Evolutionary conservation across 2,329 filamentous ascomycete species (phyloP).

Genomic region (Alternaria solani): DNA sequence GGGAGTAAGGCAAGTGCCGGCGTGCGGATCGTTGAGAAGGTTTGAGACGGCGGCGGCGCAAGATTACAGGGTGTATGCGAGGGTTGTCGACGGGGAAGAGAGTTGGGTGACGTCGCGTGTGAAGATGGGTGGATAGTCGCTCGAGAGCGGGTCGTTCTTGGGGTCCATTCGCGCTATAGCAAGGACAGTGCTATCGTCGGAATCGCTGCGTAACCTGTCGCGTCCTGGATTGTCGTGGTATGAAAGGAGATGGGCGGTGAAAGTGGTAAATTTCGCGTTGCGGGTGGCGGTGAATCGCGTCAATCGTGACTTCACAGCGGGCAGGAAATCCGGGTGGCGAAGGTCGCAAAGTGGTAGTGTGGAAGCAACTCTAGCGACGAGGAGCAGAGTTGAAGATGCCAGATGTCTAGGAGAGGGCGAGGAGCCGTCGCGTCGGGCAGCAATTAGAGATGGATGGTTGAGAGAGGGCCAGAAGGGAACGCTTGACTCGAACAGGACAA

Average conservation of each 20-base stretch:
- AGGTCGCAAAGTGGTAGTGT: background rate
- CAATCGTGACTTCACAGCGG: background rate
- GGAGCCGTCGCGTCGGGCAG: conserved; percentile 21
- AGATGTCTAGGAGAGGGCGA: conserved; percentile 15
- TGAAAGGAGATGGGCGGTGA: conserved; percentile 28
- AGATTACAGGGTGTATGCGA: background rate
- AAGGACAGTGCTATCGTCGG: background rate
- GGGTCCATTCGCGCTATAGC: conserved; percentile 44
- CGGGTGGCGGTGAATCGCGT: conserved; percentile 12
- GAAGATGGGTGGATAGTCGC: conserved; percentile 46
- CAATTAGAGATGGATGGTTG: conserved; percentile 8
- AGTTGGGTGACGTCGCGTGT: conserved; percentile 26
- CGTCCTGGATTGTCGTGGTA: conserved; percentile 12
- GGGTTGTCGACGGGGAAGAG: conserved; percentile 7
- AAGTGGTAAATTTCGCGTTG: conserved; percentile 35
- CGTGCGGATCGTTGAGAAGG: background rate
- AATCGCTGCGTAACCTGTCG: conserved; percentile 1
- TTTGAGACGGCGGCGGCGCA: background rate
- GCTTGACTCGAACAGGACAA: conserved; percentile 23
- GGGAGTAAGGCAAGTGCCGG: background rate
- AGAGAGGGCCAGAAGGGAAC: conserved; percentile 5
- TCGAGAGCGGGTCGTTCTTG: conserved; percentile 45
- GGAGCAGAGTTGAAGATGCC: conserved; percentile 3
- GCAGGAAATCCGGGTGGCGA: background rate
- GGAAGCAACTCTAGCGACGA: background rate